A percentile compares a stretch with the other conserved stretches of the same genome.
phyloP scores from a whole-genome alignment of 176 grass and related monocot species.

The Lolium rigidum region DNA sequence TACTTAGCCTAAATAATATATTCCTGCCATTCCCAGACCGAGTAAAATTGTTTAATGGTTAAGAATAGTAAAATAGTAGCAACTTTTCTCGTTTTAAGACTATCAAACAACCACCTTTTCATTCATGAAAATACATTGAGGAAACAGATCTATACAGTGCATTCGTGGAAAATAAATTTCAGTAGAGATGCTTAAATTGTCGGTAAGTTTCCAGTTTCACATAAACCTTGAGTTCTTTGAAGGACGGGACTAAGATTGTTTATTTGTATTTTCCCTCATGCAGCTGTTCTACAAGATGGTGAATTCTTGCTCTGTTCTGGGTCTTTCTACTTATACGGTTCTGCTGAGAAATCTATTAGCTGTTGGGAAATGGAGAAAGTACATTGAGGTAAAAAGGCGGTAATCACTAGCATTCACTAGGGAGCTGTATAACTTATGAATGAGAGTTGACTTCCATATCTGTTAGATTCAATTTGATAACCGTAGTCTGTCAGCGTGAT shows the following conservation, averaged over 20 bases:
- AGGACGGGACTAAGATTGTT: constrained; percentile 35
- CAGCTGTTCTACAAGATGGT: constrained; percentile 85
- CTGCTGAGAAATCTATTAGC: constrained; percentile 81
- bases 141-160: neutral
- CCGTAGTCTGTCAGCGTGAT: constrained; percentile 6
- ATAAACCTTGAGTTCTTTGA: constrained; percentile 28
- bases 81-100: constrained; percentile 22
- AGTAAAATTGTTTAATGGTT: constrained; percentile 8
- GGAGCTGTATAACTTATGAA: constrained; percentile 21
- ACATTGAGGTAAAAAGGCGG: constrained; percentile 64
- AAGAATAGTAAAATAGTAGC: neutral
- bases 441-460: constrained; percentile 17
- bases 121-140: constrained; percentile 29
- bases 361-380: constrained; percentile 95
- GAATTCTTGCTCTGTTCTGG: constrained; percentile 58
- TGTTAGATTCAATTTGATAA: constrained; percentile 30
- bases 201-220: constrained; percentile 19
- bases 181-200: neutral
- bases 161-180: constrained; percentile 5
- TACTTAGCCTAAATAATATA: neutral
- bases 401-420: constrained; percentile 30
- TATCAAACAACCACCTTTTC: neutral
- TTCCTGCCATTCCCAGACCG: neutral
- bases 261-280: constrained; percentile 40
- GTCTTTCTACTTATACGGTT: constrained; percentile 72